Conservation (phyloP, 768 basidiomycete genomes). For the Lactarius deliciosus region DNA sequence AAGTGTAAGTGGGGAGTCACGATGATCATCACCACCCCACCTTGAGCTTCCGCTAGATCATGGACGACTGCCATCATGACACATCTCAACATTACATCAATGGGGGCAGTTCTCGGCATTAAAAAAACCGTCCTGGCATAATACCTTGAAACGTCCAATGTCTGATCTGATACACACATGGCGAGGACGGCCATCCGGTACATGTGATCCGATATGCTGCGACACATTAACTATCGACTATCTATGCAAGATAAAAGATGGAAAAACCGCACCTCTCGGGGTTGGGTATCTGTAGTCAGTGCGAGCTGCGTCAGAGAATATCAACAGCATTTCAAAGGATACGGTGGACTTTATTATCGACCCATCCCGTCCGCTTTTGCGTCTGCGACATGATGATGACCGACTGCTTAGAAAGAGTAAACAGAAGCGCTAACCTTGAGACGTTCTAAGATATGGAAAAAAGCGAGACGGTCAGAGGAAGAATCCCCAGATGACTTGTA, state of each 20-base stretch:
- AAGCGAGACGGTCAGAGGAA: conserved; percentile 73
- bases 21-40: conserved; percentile 38
- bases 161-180: conserved; percentile 77
- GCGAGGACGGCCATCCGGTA: conserved; percentile 94
- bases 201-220: conserved; percentile 89
- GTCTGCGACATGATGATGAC: conserved; percentile 52
- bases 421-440: conserved; percentile 61
- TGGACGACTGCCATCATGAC: conserved; percentile 91
- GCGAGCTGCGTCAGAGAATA: conserved; percentile 12
- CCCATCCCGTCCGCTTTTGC: conserved; percentile 95
- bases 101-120: not conserved
- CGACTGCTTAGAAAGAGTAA: not conserved
- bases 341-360: conserved; percentile 68
- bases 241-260: not conserved
- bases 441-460: conserved; percentile 85
- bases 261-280: conserved; percentile 67
- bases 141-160: conserved; percentile 72
- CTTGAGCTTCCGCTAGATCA: conserved; percentile 94
- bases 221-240: not conserved
- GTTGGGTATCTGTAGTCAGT: conserved; percentile 61
- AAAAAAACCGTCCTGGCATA: conserved; percentile 24
- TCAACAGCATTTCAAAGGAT: not conserved
- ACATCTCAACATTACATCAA: conserved; percentile 48
- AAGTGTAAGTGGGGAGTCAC: not conserved
- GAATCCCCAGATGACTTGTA: conserved; percentile 54